Evolutionary conservation across 345 rosid genomes (phyloP), one percentile per base, ranked within the genome.

Genomic region (Brassica juncea): DNA sequence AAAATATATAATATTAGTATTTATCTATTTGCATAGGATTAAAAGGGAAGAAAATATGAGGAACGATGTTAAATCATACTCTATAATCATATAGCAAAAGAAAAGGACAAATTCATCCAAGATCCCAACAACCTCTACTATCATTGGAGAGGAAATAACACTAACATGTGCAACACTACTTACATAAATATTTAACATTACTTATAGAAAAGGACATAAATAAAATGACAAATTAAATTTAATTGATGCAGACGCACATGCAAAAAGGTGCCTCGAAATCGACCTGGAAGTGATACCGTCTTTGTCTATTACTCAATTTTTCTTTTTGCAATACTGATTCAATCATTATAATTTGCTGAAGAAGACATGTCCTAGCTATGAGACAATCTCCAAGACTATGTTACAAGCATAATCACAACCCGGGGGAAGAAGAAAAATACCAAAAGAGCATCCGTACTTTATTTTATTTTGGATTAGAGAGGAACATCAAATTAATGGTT

Each of bases 211-310:
- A 47, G 1, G 65, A 68, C 70, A 73, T 6, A 66, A 60, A 44
- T 67, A n/a, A 47, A 11, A 73, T 59, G 62, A 67, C 69, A 60
- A 79, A 57, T 2, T 69, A 34, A 32, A 7, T 64, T 71, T 52
- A 72, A 57, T 25, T 23, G 74, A 61, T 32, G 44, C 70, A 66
- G 69, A 73, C 78, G 16, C 73, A 67, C 66, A 73, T 79, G 64
- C 74, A 78, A 60, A 79, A 79, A 73, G 70, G 78, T 79, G 70
- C 68, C 73, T 67, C 23, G 63, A 72, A 72, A 79, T 78, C 63
- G 82, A 79, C 62, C 62, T 73, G 55, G 77, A 73, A 58, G 73
- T 58, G 63, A 73, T 44, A 73, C 37, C 55, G 42, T 21, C 35
- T 79, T 79, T 79, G 82, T 72, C 82, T 68, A 47, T 58, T 67